These are phyloP conservation scores for Fennellomyces sp. DNA, from an alignment of 371 early-diverging fungal genomes.

Conservation along the genomic window DNA sequence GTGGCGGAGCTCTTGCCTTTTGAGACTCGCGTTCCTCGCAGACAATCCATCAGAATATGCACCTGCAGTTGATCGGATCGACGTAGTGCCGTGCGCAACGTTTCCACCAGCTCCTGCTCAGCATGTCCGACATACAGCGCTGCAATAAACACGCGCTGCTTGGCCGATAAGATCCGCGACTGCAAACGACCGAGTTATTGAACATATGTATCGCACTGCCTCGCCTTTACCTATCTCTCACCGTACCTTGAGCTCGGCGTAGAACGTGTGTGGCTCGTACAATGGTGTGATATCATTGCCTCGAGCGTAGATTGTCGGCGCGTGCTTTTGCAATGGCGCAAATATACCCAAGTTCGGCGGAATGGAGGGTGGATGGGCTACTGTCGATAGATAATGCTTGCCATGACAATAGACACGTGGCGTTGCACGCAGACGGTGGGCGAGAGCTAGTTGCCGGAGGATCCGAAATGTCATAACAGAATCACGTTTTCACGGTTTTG, in stretches of 20 bases:
- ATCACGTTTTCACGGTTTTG: not conserved
- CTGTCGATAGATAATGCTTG: not conserved
- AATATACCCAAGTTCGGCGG: conserved; percentile 4
- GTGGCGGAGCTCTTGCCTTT: conserved; percentile 66
- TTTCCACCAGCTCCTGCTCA: conserved; percentile 78
- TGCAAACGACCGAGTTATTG: too few species aligned
- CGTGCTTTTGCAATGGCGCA: conserved; percentile 12
- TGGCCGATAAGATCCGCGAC: conserved; percentile 68
- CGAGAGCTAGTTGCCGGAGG: too few species aligned
- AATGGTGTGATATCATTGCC: conserved; percentile 42
- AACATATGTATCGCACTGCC: too few species aligned
- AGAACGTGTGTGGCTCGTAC: conserved; percentile 48
- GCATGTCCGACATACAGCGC: conserved; percentile 88
- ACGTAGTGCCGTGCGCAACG: conserved; percentile 59
- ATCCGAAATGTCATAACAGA: not conserved
- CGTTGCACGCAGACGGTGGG: too few species aligned
- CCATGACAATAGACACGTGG: not conserved
- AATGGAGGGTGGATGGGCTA: too few species aligned
- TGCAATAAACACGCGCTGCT: conserved; percentile 76
- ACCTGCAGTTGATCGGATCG: conserved; percentile 60
- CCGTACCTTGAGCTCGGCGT: conserved; percentile 53
- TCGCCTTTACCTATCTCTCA: too few species aligned
- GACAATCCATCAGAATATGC: conserved; percentile 80
- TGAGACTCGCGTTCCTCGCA: conserved; percentile 82
- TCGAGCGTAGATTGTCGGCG: conserved; percentile 34